Base-by-base conservation (phyloP, 2,329 filamentous ascomycete genomes). In the Fusarium sacchari region DNA sequence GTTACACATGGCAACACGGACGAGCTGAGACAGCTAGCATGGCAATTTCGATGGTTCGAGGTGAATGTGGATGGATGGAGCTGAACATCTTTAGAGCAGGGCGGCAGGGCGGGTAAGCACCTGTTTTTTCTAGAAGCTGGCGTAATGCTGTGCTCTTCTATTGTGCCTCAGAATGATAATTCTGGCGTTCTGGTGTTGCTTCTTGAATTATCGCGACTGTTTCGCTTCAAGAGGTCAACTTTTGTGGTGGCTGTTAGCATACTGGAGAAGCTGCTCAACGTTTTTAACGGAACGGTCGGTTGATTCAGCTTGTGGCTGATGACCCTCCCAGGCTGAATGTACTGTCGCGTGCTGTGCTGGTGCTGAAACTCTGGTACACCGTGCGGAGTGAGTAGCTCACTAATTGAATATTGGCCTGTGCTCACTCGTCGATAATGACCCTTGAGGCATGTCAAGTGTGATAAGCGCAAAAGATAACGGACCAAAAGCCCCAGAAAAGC, bases 401-500 rank as follows among this genome's bases (percentile, higher is more conserved):
- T 42, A 37, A 55, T 50, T 50, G 22, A 36, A 58, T n/a, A 52
- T 37, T 69, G 68, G 49, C 46, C 49, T 60, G 71, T 70, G 60
- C 65, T 34, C 52, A 58, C 68, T 60, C 43, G 30, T 44, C 39
- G 60, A 70, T 67, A 62, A 46, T 67, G 68, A 44, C 47, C 44
- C 28, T 67, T 34, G 40, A 58, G 44, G 44, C 40, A 71, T 71
- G 43, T 50, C 52, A 44, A 46, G 18, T 11, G 12, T 50, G 71
- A 69, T 72, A 69, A 59, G 50, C 57, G 36, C 39, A n/a, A 46
- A 46, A 64, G 60, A 71, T 61, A 69, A 71, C 60, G 63, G 72
- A 44, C 63, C 28, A n/a, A 40, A 32, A 43, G 56, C 56, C 58
- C 63, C 53, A 59, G 53, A 57, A 64, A 60, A 69, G 73, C 50